Base-by-base conservation (phyloP, 352 stramenopile genomes). In the Pythium guiyangense region DNA sequence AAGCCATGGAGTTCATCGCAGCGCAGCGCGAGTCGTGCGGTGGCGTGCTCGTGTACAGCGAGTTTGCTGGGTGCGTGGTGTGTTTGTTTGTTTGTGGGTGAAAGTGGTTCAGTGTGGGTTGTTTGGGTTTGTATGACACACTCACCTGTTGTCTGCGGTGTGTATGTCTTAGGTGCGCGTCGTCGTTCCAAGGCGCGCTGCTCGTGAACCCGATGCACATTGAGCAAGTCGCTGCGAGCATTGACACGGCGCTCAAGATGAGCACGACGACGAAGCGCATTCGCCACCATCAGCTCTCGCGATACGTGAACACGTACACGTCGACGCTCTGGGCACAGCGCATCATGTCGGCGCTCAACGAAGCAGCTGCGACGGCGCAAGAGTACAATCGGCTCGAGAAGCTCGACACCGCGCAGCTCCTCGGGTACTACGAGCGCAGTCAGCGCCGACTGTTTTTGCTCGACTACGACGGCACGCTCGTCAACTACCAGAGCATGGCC, bases 1-100 rank as follows among this genome's bases (percentile, higher is more conserved):
- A 96, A 46, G 86, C 83, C 2, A 94, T 96, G 79, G 88, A 97
- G 65, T 97, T 95, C 52, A 90, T 97, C n/a, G 86, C 85, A 2
- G 75, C 81, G 4, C 81, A 91, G 51, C 88, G 86, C 58, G 84
- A 87, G 26, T 85, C 68, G 34, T 90, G 86, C 29, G 83, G 94
- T 22, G 88, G 88, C 0, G 88, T 96, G 20, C 74, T 97, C 4
- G 86, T 97, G 31, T 91, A 96, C 63, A 96, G 84, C 57, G 88
- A 97, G 63, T 97, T 97, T 66, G 88, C 88, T 35, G 88, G 88
- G 73, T 86, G 55, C 17, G 62, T 55, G 9, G 25, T 26, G 14
- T 20, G 22, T 43, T 20, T 55, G 17, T 22, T 12, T 25, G 29
- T n/a, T 37, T 47, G 11, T n/a, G 51, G 15, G 49, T 27, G 52